Conservation (phyloP, 1,284 basidiomycete species). For the Fomitopsis pinicola region DNA sequence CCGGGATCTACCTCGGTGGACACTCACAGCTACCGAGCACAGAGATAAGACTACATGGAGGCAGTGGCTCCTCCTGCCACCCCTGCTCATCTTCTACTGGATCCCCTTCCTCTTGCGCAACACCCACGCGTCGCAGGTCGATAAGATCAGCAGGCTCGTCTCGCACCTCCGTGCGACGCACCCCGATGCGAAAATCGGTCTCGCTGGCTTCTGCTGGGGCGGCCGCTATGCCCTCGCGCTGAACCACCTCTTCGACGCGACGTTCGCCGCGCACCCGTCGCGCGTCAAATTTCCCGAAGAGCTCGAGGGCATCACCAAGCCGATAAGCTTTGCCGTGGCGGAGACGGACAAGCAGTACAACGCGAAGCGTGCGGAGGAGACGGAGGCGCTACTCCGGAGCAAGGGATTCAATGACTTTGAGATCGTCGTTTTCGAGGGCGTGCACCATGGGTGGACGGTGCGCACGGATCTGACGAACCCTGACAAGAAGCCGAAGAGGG, state of each 20-base stretch:
- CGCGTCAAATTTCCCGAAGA: slow-evolving; percentile 19
- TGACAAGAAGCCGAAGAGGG: slow-evolving; percentile 17
- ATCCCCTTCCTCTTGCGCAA: slow-evolving; percentile 20
- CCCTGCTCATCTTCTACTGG: slow-evolving; percentile 14
- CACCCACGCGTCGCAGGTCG: slow-evolving; percentile 10
- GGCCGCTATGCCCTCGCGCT: slow-evolving; percentile 22
- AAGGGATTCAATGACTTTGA: slow-evolving; percentile 16
- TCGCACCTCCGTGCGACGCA: slow-evolving; percentile 12
- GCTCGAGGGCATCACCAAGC: slow-evolving; percentile 13
- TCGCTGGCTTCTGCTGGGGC: slow-evolving; percentile 24
- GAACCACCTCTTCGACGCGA: slow-evolving; percentile 20
- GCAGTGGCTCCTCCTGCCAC: slow-evolving; percentile 11
- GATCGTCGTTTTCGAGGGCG: slow-evolving; percentile 19
- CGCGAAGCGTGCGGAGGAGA: slow-evolving; percentile 11
- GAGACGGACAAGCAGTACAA: slow-evolving; percentile 11
- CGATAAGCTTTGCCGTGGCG: slow-evolving; percentile 19
- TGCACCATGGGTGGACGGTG: slow-evolving; percentile 20
- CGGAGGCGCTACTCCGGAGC: slow-evolving; percentile 15
- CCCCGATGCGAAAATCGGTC: slow-evolving; percentile 16
- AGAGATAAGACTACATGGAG: slow-evolving; percentile 10
- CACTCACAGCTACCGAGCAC: slow-evolving; percentile 10
- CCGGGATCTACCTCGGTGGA: slow-evolving; percentile 17
- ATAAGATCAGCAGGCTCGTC: slow-evolving; percentile 12
- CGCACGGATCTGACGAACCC: slow-evolving; percentile 13
- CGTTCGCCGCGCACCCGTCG: slow-evolving; percentile 20